A percentile compares a stretch with the other conserved stretches of the same genome.
Evolutionary conservation across 176 grass and related monocot species (phyloP).

Genomic region (Musa beccarii): DNA sequence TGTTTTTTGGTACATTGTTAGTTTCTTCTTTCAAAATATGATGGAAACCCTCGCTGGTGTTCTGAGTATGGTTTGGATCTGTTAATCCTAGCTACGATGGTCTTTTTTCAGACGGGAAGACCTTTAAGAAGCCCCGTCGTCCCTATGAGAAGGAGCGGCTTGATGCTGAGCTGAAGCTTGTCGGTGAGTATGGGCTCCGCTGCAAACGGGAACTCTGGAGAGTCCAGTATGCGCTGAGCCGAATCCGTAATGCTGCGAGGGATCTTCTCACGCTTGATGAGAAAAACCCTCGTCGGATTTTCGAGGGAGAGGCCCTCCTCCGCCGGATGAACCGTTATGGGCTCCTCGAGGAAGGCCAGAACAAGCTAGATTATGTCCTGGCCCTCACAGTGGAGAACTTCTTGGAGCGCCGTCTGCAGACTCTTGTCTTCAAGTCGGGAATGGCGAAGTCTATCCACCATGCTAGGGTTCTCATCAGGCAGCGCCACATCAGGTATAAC

Average conservation of each 20-base stretch:
- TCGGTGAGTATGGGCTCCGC: conserved; percentile 53
- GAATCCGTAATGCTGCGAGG: conserved; percentile 53
- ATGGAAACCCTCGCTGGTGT: not conserved
- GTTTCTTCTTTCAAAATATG: not conserved
- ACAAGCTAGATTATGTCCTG: conserved; percentile 63
- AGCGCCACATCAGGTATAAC: conserved; percentile 40
- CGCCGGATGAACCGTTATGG: too few relatives aligned
- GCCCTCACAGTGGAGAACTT: conserved; percentile 60
- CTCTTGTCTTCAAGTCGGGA: conserved; percentile 54
- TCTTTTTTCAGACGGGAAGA: conserved; percentile 41
- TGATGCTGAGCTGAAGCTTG: conserved; percentile 54
- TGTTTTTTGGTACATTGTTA: not conserved
- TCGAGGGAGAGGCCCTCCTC: too few relatives aligned
- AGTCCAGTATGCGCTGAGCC: conserved; percentile 50
- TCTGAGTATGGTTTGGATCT: not conserved
- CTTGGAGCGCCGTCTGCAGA: conserved; percentile 44
- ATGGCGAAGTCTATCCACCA: conserved; percentile 28
- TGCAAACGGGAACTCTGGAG: conserved; percentile 63
- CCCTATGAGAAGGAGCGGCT: conserved; percentile 70
- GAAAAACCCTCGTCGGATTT: too few relatives aligned
- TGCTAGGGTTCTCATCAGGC: conserved; percentile 50
- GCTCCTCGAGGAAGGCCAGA: conserved; percentile 34
- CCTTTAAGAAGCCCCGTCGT: conserved; percentile 64
- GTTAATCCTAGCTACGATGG: not conserved
- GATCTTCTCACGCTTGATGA: conserved; percentile 9